A percentile compares a stretch with the other conserved stretches of the same genome.
phyloP scores from a whole-genome alignment of 345 rosid genomes.

The Iberis pinnata region DNA sequence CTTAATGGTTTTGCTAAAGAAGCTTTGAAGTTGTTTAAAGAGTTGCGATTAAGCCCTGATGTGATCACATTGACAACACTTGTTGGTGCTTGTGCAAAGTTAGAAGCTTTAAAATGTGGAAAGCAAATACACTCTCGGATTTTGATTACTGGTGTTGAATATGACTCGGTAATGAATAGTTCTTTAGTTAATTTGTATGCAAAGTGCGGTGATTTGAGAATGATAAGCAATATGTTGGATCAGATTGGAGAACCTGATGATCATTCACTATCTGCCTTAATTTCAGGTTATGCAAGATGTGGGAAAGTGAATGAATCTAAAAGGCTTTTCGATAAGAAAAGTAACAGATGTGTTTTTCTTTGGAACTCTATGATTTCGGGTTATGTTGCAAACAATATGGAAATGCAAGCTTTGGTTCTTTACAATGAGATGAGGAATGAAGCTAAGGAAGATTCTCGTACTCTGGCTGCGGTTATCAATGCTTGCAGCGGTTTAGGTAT shows the following conservation, averaged over 20 bases:
- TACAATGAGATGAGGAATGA: slow-evolving; percentile 51
- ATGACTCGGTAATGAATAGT: slow-evolving; percentile 50
- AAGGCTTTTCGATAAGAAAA: slow-evolving; percentile 39
- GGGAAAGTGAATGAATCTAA: slow-evolving; percentile 56
- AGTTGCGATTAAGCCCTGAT: slow-evolving; percentile 38
- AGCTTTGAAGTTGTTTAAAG: slow-evolving; percentile 55
- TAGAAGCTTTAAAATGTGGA: slow-evolving; percentile 51
- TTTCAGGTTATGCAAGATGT: slow-evolving; percentile 57
- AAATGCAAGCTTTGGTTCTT: slow-evolving; percentile 46
- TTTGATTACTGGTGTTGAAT: slow-evolving; percentile 36
- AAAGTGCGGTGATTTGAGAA: slow-evolving; percentile 58
- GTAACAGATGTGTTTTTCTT: slow-evolving; percentile 36
- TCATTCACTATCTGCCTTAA: slow-evolving; percentile 68
- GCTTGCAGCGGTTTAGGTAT: slow-evolving; percentile 43
- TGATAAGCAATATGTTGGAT: slow-evolving; percentile 43
- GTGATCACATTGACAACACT: slow-evolving; percentile 50
- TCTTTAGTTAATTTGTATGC: slow-evolving; percentile 64
- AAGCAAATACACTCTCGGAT: slow-evolving; percentile 66
- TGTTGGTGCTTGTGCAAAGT: slow-evolving; percentile 51
- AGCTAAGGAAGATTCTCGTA: slow-evolving; percentile 41
- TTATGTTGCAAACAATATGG: slow-evolving; percentile 48
- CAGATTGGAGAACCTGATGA: slow-evolving; percentile 48
- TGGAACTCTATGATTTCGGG: slow-evolving; percentile 91
- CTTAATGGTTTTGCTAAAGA: slow-evolving; percentile 38
- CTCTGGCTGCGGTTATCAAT: slow-evolving; percentile 45